These are phyloP conservation scores for Saprolegnia diclina DNA, from an alignment of 352 stramenopile genomes.

Conservation along the genomic window DNA sequence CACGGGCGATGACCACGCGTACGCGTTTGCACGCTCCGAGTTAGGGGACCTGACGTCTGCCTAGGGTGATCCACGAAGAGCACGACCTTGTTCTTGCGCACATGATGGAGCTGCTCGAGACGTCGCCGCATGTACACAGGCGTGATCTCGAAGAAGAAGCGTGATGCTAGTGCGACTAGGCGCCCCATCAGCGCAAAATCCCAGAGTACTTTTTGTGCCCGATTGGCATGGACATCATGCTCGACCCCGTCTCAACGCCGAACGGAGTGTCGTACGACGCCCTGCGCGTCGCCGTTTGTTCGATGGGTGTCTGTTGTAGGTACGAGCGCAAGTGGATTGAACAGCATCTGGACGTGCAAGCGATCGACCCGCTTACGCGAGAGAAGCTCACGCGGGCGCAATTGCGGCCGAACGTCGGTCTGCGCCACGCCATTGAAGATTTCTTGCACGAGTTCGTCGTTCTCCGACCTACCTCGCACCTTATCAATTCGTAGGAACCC, in stretches of 20 bases:
- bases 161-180: background rate
- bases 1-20: background rate
- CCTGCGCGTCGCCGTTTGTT: conserved; percentile 13
- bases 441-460: conserved; percentile 46
- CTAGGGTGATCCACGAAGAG: conserved; percentile 3
- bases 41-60: background rate
- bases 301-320: conserved; percentile 14
- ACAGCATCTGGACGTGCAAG: conserved; percentile 56
- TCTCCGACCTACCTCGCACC: background rate
- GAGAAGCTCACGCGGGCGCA: conserved; percentile 58
- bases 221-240: conserved; percentile 82
- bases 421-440: conserved; percentile 64
- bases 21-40: background rate
- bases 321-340: conserved; percentile 67
- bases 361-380: conserved; percentile 65
- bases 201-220: conserved; percentile 77
- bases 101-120: conserved; percentile 27
- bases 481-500: conserved; percentile 32
- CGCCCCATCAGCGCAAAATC: conserved; percentile 24
- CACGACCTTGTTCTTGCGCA: conserved; percentile 23
- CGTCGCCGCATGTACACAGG: background rate
- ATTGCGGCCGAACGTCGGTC: conserved; percentile 60
- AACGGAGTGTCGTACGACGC: conserved; percentile 64
- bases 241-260: conserved; percentile 64
- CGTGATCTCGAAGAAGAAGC: background rate